Conservation (phyloP, 2,329 filamentous ascomycete species). For the Whalleya microplaca region DNA sequence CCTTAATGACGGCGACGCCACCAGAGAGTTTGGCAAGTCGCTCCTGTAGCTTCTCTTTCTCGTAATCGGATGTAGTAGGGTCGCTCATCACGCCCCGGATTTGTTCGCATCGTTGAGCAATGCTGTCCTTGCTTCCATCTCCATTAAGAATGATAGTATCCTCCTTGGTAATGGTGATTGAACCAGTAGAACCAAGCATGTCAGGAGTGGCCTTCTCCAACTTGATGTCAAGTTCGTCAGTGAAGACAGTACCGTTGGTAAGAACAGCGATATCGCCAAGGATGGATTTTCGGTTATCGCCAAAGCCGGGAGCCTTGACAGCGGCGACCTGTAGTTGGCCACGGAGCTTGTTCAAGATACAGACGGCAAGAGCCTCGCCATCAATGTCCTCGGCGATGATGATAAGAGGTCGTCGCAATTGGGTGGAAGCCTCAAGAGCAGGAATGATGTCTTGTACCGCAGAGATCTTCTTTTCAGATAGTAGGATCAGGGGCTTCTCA, state of each 20-base stretch:
- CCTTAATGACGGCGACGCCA: slow-evolving; percentile 99
- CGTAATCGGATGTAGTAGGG: slow-evolving; percentile 94
- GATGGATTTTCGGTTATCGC: slow-evolving; percentile 99
- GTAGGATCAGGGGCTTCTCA: slow-evolving; percentile 97
- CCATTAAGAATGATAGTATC: slow-evolving; percentile 99
- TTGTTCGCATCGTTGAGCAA: slow-evolving; percentile 96
- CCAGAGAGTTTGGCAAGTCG: slow-evolving; percentile 98
- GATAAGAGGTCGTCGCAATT: slow-evolving; percentile 90
- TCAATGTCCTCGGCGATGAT: slow-evolving; percentile 99
- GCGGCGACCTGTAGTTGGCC: slow-evolving; percentile 98
- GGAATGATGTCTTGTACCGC: slow-evolving; percentile 98
- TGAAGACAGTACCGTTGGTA: slow-evolving; percentile 97
- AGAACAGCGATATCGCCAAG: slow-evolving; percentile 94
- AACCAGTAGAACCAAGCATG: slow-evolving; percentile 94
- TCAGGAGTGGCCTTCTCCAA: slow-evolving; percentile 96
- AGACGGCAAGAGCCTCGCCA: slow-evolving; percentile 96
- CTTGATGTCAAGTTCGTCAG: slow-evolving; percentile 97
- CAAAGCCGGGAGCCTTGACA: slow-evolving; percentile 98
- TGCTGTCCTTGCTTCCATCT: slow-evolving; percentile 90
- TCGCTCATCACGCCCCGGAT: slow-evolving; percentile 97
- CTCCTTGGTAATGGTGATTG: slow-evolving; percentile 99
- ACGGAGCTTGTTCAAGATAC: slow-evolving; percentile 99
- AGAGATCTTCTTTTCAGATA: slow-evolving; percentile 99
- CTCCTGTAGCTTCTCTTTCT: slow-evolving; percentile 99
- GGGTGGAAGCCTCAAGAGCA: slow-evolving; percentile 94